These are phyloP conservation scores for Knoxdaviesia proteae DNA, from an alignment of 2,329 filamentous ascomycete genomes.

Conservation along the genomic window DNA sequence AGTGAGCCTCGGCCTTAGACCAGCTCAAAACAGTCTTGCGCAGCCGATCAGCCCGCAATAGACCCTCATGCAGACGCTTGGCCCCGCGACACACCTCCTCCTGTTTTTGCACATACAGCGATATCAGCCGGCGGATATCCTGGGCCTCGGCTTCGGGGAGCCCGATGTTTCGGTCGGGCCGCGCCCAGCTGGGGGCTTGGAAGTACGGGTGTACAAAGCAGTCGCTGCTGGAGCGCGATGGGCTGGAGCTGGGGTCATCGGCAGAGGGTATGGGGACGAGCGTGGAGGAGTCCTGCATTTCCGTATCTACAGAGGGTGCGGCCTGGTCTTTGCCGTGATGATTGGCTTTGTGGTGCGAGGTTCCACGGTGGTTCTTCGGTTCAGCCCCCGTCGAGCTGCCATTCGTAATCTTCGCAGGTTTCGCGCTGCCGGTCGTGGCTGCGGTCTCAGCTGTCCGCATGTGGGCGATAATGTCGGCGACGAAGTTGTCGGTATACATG, in stretches of 20 bases:
- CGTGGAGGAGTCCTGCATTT: not conserved
- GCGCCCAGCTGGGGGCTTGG: constrained; percentile 36
- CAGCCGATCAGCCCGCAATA: constrained; percentile 52
- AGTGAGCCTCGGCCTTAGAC: constrained; percentile 60
- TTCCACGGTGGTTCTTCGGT: constrained; percentile 6
- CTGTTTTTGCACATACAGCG: constrained; percentile 67
- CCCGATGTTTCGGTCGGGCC: constrained; percentile 48
- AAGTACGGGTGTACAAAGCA: constrained; percentile 58
- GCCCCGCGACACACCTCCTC: constrained; percentile 61
- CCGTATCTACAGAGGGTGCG: constrained; percentile 11
- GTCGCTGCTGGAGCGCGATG: not conserved
- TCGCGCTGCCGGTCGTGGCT: too few species aligned
- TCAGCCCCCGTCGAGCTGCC: too few species aligned
- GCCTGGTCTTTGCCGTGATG: constrained; percentile 3
- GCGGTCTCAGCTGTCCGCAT: too few species aligned
- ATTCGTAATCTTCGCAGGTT: too few species aligned
- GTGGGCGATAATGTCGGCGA: constrained; percentile 14
- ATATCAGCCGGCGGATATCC: constrained; percentile 51
- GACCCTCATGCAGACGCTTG: constrained; percentile 44
- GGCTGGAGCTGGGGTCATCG: not conserved
- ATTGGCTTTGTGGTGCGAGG: constrained; percentile 3
- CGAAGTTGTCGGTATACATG: constrained; percentile 28
- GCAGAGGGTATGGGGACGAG: too few species aligned
- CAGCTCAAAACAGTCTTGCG: constrained; percentile 52
- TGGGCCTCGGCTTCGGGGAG: constrained; percentile 57